Evolutionary conservation across 768 basidiomycete species (phyloP).

Genomic region (Candolleomyces aberdarensis): DNA sequence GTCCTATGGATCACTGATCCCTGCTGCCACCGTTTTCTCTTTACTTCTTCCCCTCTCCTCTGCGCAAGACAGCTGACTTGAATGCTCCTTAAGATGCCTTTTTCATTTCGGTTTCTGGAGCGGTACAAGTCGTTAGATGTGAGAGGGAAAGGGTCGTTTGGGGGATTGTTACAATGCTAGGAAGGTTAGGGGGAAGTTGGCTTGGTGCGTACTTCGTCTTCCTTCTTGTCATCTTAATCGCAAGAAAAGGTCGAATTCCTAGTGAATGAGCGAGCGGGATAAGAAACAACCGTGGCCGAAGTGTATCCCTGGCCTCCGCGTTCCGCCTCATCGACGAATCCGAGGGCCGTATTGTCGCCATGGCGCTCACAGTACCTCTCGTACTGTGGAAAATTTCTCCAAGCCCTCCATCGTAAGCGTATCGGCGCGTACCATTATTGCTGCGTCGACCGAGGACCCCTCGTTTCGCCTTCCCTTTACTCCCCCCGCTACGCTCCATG

Average conservation of each 20-base stretch:
- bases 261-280: slow-evolving; percentile 94
- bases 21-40: too few relatives aligned
- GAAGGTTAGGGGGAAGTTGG: slow-evolving; percentile 86
- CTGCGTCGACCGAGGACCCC: slow-evolving; percentile 89
- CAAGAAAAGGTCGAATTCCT: slow-evolving; percentile 97
- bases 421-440: slow-evolving; percentile 96
- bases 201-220: slow-evolving; percentile 49
- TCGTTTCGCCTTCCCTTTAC: too few relatives aligned
- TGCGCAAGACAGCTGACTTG: too few relatives aligned
- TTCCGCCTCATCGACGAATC: neutral
- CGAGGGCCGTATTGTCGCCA: too few relatives aligned
- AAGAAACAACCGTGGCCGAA: slow-evolving; percentile 95
- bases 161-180: slow-evolving; percentile 96
- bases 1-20: too few relatives aligned
- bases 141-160: slow-evolving; percentile 97
- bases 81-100: too few relatives aligned
- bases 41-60: too few relatives aligned
- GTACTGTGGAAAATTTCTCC: slow-evolving; percentile 85
- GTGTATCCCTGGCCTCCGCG: slow-evolving; percentile 61
- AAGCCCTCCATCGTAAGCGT: slow-evolving; percentile 91
- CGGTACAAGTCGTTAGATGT: slow-evolving; percentile 85
- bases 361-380: too few relatives aligned
- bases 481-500: too few relatives aligned
- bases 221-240: slow-evolving; percentile 33
- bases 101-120: slow-evolving; percentile 47